phyloP scores from a whole-genome alignment of 331 rosid genomes.

The Erythrophleum ivorense region DNA sequence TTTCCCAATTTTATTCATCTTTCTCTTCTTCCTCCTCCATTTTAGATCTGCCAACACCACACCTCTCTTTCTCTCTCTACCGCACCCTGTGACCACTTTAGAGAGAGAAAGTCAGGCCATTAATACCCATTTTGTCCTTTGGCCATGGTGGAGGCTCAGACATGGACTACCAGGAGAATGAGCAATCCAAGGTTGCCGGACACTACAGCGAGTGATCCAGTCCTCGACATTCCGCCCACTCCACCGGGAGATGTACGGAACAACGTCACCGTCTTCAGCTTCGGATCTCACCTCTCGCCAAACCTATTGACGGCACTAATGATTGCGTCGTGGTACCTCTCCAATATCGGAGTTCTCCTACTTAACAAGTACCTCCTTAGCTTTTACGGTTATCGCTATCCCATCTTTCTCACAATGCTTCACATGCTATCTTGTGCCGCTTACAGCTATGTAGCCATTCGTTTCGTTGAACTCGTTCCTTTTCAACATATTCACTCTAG shows the following conservation, averaged over 20 bases:
- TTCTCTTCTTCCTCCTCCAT: background rate
- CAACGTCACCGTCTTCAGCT: conserved; percentile 35
- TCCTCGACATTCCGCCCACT: conserved; percentile 65
- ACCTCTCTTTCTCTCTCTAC: background rate
- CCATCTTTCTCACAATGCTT: conserved; percentile 94
- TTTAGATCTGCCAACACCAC: conserved; percentile 15
- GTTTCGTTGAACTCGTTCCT: conserved; percentile 75
- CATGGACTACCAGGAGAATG: conserved; percentile 98
- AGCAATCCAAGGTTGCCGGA: conserved; percentile 82
- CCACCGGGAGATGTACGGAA: conserved; percentile 68
- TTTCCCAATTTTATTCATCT: background rate
- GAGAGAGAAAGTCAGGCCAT: conserved; percentile 14
- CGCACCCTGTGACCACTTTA: background rate
- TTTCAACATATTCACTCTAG: conserved; percentile 79
- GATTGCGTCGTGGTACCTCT: conserved; percentile 78
- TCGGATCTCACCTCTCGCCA: conserved; percentile 54
- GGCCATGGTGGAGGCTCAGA: conserved; percentile 94
- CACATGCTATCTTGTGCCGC: conserved; percentile 88
- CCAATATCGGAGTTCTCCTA: conserved; percentile 91
- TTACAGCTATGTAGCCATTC: conserved; percentile 68
- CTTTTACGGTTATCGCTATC: conserved; percentile 78
- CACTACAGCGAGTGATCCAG: conserved; percentile 52
- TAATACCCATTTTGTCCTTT: conserved; percentile 6
- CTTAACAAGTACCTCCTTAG: conserved; percentile 95
- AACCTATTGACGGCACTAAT: conserved; percentile 47